These are phyloP conservation scores for Debaryomyces coudertii DNA, from an alignment of 1,139 yeast species.

Conservation along the genomic window DNA sequence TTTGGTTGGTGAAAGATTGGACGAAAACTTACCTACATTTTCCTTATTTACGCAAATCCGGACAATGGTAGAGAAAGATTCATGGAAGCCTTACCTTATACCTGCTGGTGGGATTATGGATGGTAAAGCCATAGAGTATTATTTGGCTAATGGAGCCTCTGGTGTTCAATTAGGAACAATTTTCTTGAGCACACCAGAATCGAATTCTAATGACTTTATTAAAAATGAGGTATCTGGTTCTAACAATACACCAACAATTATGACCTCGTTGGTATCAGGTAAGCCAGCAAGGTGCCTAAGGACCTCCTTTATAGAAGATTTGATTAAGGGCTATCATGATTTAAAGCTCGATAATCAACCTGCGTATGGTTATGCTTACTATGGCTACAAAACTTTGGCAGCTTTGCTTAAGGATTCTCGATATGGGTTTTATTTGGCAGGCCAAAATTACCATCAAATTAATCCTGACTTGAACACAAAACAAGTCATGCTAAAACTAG, in stretches of 20 bases:
- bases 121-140: constrained; percentile 25
- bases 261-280: constrained; percentile 44
- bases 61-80: constrained; percentile 12
- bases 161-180: constrained; percentile 53
- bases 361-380: constrained; percentile 39
- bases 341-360: constrained; percentile 26
- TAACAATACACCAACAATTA: constrained; percentile 26
- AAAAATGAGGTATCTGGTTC: constrained; percentile 10
- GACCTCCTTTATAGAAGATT: constrained; percentile 32
- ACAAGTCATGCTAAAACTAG: constrained; percentile 10
- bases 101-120: constrained; percentile 53
- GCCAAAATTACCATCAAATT: constrained; percentile 31
- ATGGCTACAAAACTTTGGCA: constrained; percentile 33
- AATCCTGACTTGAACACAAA: constrained; percentile 14
- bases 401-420: constrained; percentile 17
- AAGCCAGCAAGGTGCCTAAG: constrained; percentile 39
- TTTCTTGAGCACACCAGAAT: constrained; percentile 42
- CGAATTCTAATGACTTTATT: constrained; percentile 26
- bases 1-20: constrained; percentile 25
- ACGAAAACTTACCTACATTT: constrained; percentile 38
- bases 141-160: constrained; percentile 41
- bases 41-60: constrained; percentile 33
- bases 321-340: constrained; percentile 12
- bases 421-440: constrained; percentile 38
- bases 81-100: constrained; percentile 31